Percentiles rank a stretch among this genome's conserved stretches.
Conservation (phyloP, 2,329 filamentous ascomycete genomes). For the Cytospora piceicola region DNA sequence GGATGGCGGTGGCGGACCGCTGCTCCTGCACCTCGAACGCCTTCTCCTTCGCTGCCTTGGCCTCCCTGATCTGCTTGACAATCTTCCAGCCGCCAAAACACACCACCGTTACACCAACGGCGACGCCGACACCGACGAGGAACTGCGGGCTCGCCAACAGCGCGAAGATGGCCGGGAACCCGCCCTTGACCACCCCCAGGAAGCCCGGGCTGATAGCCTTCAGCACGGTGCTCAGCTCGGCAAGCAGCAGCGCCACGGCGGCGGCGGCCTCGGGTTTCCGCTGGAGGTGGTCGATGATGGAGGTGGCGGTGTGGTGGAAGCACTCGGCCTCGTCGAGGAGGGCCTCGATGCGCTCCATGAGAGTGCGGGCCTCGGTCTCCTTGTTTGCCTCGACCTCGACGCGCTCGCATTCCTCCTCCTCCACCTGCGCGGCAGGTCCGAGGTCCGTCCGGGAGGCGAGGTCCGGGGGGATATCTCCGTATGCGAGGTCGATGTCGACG, state of each 20-base stretch:
- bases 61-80: conserved; percentile 76
- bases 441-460: conserved; percentile 55
- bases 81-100: conserved; percentile 98
- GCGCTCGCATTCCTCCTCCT: conserved; percentile 21
- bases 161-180: conserved; percentile 83
- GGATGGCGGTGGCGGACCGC: conserved; percentile 1
- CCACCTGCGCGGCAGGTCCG: conserved; percentile 41
- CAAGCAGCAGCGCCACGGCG: conserved; percentile 88
- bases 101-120: conserved; percentile 90
- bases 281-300: conserved; percentile 79
- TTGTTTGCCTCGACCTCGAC: conserved; percentile 64
- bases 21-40: conserved; percentile 36
- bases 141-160: conserved; percentile 91
- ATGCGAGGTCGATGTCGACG: conserved; percentile 91
- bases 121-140: conserved; percentile 86
- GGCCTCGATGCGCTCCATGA: conserved; percentile 75
- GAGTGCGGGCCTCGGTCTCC: conserved; percentile 46
- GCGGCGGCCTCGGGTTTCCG: conserved; percentile 82
- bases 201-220: conserved; percentile 85
- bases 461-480: conserved; percentile 79
- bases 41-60: conserved; percentile 37
- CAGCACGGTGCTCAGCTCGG: conserved; percentile 83
- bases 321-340: conserved; percentile 88
- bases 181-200: conserved; percentile 73
- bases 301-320: conserved; percentile 78